Evolutionary conservation across 495 filamentous ascomycete species (phyloP), one percentile per base, ranked within the genome.

Genomic region (Platismatia glauca): DNA sequence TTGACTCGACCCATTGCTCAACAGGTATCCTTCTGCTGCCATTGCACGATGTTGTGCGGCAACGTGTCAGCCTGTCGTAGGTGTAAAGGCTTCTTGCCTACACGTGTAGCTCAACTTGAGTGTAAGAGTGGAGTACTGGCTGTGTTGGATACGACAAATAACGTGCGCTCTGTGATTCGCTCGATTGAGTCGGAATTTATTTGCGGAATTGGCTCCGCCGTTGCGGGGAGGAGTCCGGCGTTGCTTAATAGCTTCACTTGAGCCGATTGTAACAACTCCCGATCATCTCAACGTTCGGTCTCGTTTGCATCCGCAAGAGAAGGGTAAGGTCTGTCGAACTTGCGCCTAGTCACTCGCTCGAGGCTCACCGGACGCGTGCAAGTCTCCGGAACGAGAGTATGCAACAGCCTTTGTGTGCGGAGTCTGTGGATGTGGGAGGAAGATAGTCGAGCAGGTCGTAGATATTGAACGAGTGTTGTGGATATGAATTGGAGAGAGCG

Each of bases 1-100:
- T 31, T 60, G 66, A n/a, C 34, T 60, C 24, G 60, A 50, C n/a
- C 66, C 63, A 57, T 61, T 66, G 50, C 34, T 22, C 50, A 61
- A 38, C 48, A 60, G 57, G 34, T 59, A 66, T 29, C 58, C 59
- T 59, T 68, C 62, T 33, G 55, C 48, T 34, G 66, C 63, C 66
- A 68, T 68, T 52, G 38, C n/a, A 58, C 48, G 33, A 38, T 13
- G 41, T 35, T 34, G 20, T 16, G 24, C 22, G 12, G 20, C 22
- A 16, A 37, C n/a, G 33, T 33, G 38, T 24, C 57, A 38, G 31
- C n/a, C 34, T 39, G 2, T 61, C 29, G 16, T 12, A 38, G 37
- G 11, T 29, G 39, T 15, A 50, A 33, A 22, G 16, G 20, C 9
- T n/a, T 39, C 50, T 37, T 59, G 46, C 35, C 35, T 50, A 16